A percentile compares a stretch with the other conserved stretches of the same genome.
Conservation (phyloP, 768 basidiomycete species). For the Rickenella mellea region DNA sequence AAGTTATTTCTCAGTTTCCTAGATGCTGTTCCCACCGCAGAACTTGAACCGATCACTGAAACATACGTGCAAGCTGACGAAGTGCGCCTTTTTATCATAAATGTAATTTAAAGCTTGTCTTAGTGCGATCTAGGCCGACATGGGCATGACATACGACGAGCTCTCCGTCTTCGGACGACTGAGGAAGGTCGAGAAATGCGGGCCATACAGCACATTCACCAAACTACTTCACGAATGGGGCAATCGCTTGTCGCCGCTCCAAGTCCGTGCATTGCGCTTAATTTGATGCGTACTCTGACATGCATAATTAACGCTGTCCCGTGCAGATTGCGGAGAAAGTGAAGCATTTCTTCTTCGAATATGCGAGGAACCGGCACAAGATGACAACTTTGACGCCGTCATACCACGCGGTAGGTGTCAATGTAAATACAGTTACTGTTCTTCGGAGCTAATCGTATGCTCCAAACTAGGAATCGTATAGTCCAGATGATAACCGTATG, state of each 20-base stretch:
- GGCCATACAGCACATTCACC: conserved; percentile 95
- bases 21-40: conserved; percentile 87
- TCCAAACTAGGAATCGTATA: conserved; percentile 73
- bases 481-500: conserved; percentile 92
- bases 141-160: conserved; percentile 99
- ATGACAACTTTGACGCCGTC: conserved; percentile 95
- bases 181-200: conserved; percentile 94
- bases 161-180: conserved; percentile 88
- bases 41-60: conserved; percentile 91
- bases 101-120: conserved; percentile 4
- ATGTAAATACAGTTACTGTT: neutral
- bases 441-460: neutral
- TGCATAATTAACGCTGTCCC: conserved; percentile 1
- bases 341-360: conserved; percentile 93
- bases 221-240: conserved; percentile 96
- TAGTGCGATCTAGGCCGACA: conserved; percentile 59
- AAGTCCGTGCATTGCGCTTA: conserved; percentile 37
- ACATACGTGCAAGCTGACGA: conserved; percentile 95
- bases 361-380: conserved; percentile 95
- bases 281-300: neutral
- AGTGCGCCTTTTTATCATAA: conserved; percentile 28
- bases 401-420: conserved; percentile 75
- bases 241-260: conserved; percentile 64
- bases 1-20: conserved; percentile 57
- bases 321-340: conserved; percentile 91